A percentile compares a stretch with the other conserved stretches of the same genome.
Evolutionary conservation across 148 eudicot species (phyloP).

Genomic region (Silene conica): DNA sequence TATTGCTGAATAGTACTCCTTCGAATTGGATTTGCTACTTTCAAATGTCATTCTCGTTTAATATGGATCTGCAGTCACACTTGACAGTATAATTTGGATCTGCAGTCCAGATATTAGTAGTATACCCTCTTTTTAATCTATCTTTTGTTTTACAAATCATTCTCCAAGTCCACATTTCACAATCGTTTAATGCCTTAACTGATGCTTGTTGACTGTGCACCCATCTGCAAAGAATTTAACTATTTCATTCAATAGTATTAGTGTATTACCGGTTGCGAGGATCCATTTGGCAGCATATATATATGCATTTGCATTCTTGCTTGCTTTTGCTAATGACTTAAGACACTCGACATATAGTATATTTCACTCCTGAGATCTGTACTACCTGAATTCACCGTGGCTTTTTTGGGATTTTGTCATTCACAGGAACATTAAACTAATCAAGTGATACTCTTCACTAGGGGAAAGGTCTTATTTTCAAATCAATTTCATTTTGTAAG

Average conservation of each 20-base stretch:
- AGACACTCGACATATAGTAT: neutral
- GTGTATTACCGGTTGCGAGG: neutral
- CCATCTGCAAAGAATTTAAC: neutral
- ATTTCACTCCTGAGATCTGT: neutral
- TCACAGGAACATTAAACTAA: neutral
- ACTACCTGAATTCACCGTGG: neutral
- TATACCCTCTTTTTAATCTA: too few relatives aligned
- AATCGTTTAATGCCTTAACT: too few relatives aligned
- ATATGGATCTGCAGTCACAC: too few relatives aligned
- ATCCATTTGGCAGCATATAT: neutral
- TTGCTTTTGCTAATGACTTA: constrained; percentile 4
- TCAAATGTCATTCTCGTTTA: too few relatives aligned
- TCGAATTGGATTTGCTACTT: too few relatives aligned
- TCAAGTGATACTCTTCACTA: neutral
- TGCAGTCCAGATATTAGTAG: too few relatives aligned
- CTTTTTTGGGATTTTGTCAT: neutral
- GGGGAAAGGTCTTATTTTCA: too few relatives aligned
- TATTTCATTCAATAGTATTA: neutral
- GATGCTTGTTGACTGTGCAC: constrained; percentile 8
- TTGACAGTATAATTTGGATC: too few relatives aligned
- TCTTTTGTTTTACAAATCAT: too few relatives aligned
- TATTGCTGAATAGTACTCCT: too few relatives aligned
- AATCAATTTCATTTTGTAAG: too few relatives aligned
- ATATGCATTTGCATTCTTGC: neutral
- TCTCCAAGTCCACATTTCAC: too few relatives aligned